Evolutionary conservation across 2,329 filamentous ascomycete genomes (phyloP).

Genomic region (Claviceps maximensis): DNA sequence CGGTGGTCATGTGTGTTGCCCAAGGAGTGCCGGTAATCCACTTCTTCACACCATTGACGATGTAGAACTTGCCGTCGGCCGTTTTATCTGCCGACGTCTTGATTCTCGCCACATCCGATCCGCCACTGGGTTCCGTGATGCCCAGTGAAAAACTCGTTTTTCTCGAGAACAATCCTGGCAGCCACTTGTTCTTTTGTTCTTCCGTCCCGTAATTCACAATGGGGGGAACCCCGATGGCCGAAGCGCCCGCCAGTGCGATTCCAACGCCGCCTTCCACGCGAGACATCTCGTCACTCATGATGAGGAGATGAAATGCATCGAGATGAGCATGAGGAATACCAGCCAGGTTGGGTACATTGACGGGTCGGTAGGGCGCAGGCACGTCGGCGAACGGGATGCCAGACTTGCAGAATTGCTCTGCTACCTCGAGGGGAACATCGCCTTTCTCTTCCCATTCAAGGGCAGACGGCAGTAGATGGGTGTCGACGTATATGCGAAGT

Average conservation of each 20-base stretch:
- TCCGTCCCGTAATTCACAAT: neutral
- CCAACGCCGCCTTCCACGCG: conserved; percentile 43
- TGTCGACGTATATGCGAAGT: no score
- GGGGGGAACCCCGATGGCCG: conserved; percentile 32
- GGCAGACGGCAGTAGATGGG: no score
- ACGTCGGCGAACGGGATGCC: neutral
- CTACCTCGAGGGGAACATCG: no score
- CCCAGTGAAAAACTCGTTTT: conserved; percentile 49
- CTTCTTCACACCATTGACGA: conserved; percentile 56
- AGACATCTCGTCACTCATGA: conserved; percentile 41
- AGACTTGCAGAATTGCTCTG: neutral
- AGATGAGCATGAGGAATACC: conserved; percentile 33
- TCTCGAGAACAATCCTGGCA: conserved; percentile 21
- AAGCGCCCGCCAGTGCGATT: conserved; percentile 44
- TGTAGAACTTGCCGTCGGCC: conserved; percentile 34
- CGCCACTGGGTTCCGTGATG: conserved; percentile 49
- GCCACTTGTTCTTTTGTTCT: neutral
- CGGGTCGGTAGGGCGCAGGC: neutral
- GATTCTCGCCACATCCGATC: conserved; percentile 52
- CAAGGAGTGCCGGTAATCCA: conserved; percentile 53
- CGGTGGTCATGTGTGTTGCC: conserved; percentile 49
- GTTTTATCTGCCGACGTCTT: conserved; percentile 40
- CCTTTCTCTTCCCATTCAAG: no score
- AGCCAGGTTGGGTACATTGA: conserved; percentile 11
- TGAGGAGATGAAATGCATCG: conserved; percentile 43